Base-by-base conservation (phyloP, 2,329 filamentous ascomycete species). In the Phaeosphaeria sp. region DNA sequence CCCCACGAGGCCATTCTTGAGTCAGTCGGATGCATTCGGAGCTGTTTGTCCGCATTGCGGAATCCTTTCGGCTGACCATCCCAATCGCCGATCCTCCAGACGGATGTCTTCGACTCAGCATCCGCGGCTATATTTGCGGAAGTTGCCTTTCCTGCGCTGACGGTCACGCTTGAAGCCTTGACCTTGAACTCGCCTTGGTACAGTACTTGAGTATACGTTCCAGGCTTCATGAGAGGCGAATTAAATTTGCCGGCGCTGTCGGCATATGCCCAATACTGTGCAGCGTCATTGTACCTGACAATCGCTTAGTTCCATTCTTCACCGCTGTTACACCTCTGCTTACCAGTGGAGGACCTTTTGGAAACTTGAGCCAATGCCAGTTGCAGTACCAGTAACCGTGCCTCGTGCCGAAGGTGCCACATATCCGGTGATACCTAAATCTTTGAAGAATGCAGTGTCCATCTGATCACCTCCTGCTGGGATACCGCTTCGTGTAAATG, bases 11-110 rank as follows among this genome's bases (percentile, higher is more conserved):
- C 75, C 87, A 90, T 90, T 66, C 88, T 84, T 40, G 76, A 77
- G 74, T 90, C 88, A 3, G 85, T 86, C 2, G 88, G 88, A 70
- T 91, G 88, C 88, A 90, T 90, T 51, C 86, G 83, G 15, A 87
- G 81, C 70, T 89, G 85, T 67, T 89, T 89, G 53, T 83, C 87
- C 15, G 87, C 87, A 69, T 91, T 90, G 63, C 83, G 83, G 80
- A 91, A 89, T 17, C 86, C 87, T 7, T 61, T 73, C 3, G 72
- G 70, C 74, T 86, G 81, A 47, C 88, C 87, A 64, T 91, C 88
- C 78, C 85, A 89, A 21, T 86, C 82, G 24, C 88, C 88, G 49
- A 90, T 88, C 64, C 85, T 84, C 79, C 84, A 90, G 52, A 90
- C 78, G 0, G 84, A 84, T 0, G 77, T 84, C 45, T 81, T 81